Conservation (phyloP, 1,139 yeast species). For the Pichia sp. region DNA sequence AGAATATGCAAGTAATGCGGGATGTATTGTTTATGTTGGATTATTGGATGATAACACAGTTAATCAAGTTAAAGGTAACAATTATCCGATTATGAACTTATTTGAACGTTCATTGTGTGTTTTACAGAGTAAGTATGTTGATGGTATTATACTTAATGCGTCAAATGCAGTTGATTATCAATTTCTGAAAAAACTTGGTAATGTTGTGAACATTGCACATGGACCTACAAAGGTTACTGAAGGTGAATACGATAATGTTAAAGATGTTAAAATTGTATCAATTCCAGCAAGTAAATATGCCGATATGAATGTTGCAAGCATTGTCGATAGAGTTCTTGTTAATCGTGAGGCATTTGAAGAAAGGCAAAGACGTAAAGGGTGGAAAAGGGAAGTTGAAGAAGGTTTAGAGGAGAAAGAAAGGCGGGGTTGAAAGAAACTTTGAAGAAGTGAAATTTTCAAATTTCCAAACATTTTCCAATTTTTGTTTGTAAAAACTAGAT, state of each 20-base stretch:
- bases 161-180: constrained; percentile 46
- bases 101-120: constrained; percentile 84
- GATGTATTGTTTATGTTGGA: constrained; percentile 53
- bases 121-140: constrained; percentile 79
- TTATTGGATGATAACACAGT: constrained; percentile 57
- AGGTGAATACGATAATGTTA: constrained; percentile 40
- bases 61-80: constrained; percentile 54
- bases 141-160: constrained; percentile 65
- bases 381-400: constrained; percentile 48
- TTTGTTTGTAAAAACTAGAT: background rate
- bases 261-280: constrained; percentile 12
- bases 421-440: background rate
- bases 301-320: constrained; percentile 54
- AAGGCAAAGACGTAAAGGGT: constrained; percentile 71
- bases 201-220: constrained; percentile 45
- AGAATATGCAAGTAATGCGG: constrained; percentile 32
- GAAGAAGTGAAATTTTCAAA: background rate
- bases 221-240: constrained; percentile 48
- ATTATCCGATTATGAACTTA: constrained; percentile 81
- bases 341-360: constrained; percentile 68
- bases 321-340: constrained; percentile 60
- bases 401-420: constrained; percentile 20
- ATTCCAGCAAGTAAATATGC: background rate
- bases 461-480: background rate
- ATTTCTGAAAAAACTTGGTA: constrained; percentile 32